A percentile compares a stretch with the other conserved stretches of the same genome.
These are phyloP conservation scores for Cytospora mali DNA, from an alignment of 2,329 filamentous ascomycete genomes.

Conservation along the genomic window DNA sequence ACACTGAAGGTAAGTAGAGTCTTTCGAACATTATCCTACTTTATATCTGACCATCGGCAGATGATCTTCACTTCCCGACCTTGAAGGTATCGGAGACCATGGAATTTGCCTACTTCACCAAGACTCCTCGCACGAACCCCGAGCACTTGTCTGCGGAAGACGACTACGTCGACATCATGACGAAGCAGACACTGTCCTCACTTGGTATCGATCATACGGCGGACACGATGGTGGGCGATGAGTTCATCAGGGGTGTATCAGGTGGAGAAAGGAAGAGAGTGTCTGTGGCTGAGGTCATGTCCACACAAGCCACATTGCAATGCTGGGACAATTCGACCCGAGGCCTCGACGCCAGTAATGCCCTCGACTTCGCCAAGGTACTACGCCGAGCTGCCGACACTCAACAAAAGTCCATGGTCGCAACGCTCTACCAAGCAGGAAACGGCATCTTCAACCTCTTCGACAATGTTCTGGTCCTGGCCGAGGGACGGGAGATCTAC, in stretches of 20 bases:
- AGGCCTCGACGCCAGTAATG: constrained; percentile 59
- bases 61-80: constrained; percentile 70
- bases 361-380: constrained; percentile 61
- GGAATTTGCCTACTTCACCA: constrained; percentile 55
- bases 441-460: constrained; percentile 71
- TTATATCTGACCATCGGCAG: constrained; percentile 25
- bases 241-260: constrained; percentile 58
- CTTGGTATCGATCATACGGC: constrained; percentile 26
- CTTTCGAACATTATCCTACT: not conserved
- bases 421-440: constrained; percentile 70
- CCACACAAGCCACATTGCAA: not conserved
- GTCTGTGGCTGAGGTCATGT: not conserved
- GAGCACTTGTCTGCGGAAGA: not conserved
- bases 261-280: constrained; percentile 53
- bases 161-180: not conserved
- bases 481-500: constrained; percentile 67
- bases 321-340: constrained; percentile 71
- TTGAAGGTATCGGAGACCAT: constrained; percentile 69
- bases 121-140: not conserved
- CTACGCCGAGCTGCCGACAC: constrained; percentile 66
- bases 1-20: constrained; percentile 34
- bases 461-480: constrained; percentile 70
- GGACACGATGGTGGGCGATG: constrained; percentile 46
- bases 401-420: constrained; percentile 60
- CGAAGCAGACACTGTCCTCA: not conserved